Evolutionary conservation across 2,329 filamentous ascomycete species (phyloP).

Genomic region (Alternaria tenuissima): DNA sequence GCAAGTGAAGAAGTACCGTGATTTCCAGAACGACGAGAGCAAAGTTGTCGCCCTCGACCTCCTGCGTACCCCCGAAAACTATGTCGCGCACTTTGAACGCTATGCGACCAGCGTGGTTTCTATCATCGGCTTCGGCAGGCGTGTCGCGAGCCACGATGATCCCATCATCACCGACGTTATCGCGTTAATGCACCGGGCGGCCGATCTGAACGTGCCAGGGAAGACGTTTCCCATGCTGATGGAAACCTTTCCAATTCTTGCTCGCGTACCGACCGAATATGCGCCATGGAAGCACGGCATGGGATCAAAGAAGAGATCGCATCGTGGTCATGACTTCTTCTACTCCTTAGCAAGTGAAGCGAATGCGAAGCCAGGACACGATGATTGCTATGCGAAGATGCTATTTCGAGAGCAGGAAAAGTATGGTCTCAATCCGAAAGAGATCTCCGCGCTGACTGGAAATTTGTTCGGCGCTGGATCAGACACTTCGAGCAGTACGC

Average conservation of each 20-base stretch:
- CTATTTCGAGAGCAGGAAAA: conserved; percentile 54
- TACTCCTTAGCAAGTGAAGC: conserved; percentile 45
- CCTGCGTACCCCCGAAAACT: conserved; percentile 55
- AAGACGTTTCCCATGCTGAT: conserved; percentile 67
- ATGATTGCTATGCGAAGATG: conserved; percentile 46
- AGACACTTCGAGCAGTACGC: conserved; percentile 46
- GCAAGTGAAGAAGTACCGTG: conserved; percentile 62
- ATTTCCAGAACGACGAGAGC: conserved; percentile 68
- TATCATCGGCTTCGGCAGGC: conserved; percentile 65
- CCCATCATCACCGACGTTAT: conserved; percentile 69
- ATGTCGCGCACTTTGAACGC: conserved; percentile 63
- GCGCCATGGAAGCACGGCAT: conserved; percentile 50
- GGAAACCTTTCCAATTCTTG: conserved; percentile 65
- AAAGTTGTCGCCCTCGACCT: conserved; percentile 61
- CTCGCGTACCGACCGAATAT: conserved; percentile 60
- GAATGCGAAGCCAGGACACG: conserved; percentile 39
- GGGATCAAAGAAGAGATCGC: conserved; percentile 34
- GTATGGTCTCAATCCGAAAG: conserved; percentile 37
- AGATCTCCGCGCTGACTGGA: conserved; percentile 44
- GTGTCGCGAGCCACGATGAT: conserved; percentile 61
- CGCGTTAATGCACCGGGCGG: conserved; percentile 65
- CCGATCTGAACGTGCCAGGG: conserved; percentile 60
- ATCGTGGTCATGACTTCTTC: conserved; percentile 47
- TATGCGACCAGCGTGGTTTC: conserved; percentile 63
- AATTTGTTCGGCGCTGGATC: conserved; percentile 47